phyloP scores from a whole-genome alignment of 2,329 filamentous ascomycete species.

The Diaporthe destruens region DNA sequence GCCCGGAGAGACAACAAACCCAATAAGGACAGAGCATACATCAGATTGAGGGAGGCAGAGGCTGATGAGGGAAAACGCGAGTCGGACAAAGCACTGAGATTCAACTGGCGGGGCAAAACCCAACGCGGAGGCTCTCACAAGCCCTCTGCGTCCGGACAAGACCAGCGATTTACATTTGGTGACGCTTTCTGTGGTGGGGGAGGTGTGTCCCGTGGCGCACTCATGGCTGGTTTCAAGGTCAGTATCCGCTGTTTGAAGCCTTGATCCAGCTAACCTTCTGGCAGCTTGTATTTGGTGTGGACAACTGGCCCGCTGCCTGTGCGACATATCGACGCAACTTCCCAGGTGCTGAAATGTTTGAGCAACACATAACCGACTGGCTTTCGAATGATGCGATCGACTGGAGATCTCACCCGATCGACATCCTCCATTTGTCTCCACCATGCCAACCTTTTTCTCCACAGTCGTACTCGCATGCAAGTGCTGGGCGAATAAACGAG shows the following conservation, averaged over 20 bases:
- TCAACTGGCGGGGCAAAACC: slow-evolving; percentile 56
- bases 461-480: slow-evolving; percentile 69
- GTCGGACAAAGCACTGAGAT: slow-evolving; percentile 49
- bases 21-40: slow-evolving; percentile 51
- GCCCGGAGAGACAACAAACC: slow-evolving; percentile 43
- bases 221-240: slow-evolving; percentile 64
- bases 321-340: slow-evolving; percentile 72
- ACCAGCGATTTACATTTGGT: slow-evolving; percentile 70
- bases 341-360: slow-evolving; percentile 55
- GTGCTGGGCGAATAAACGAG: slow-evolving; percentile 68
- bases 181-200: slow-evolving; percentile 82
- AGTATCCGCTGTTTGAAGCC: not conserved
- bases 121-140: slow-evolving; percentile 54
- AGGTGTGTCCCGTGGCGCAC: slow-evolving; percentile 75
- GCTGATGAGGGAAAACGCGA: slow-evolving; percentile 45
- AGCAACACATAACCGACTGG: slow-evolving; percentile 60
- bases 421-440: slow-evolving; percentile 80
- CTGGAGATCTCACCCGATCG: slow-evolving; percentile 57
- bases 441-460: slow-evolving; percentile 83
- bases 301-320: slow-evolving; percentile 69
- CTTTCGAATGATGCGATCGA: slow-evolving; percentile 51
- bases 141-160: slow-evolving; percentile 31
- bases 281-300: slow-evolving; percentile 62
- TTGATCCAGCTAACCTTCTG: not conserved
- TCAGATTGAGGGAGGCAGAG: slow-evolving; percentile 46